Evolutionary conservation across 129 eudicot species (phyloP).

Genomic region (Tagetes erecta): DNA sequence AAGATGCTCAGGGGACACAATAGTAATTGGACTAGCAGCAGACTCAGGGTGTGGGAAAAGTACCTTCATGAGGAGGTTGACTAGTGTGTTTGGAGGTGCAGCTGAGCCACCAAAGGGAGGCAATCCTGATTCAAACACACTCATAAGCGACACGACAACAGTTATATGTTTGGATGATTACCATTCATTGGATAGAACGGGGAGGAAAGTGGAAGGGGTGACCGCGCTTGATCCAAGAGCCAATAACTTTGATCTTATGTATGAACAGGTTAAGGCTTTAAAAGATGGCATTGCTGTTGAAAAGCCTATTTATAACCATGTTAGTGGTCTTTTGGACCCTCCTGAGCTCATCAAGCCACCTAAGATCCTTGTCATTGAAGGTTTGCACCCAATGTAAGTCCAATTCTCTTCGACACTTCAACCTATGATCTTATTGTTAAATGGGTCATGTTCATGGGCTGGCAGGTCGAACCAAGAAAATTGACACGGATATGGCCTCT

Average conservation of each 20-base stretch:
- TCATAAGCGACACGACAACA: conserved; percentile 88
- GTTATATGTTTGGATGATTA: conserved; percentile 94
- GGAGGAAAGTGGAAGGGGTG: conserved; percentile 90
- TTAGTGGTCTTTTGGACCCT: conserved; percentile 84
- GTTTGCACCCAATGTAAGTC: conserved; percentile 95
- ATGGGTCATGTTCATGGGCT: too few species aligned
- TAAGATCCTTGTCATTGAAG: conserved; percentile 93
- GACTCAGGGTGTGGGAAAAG: conserved; percentile 98
- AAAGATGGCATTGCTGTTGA: conserved; percentile 71
- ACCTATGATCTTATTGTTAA: neutral
- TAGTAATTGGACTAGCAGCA: conserved; percentile 92
- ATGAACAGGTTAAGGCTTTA: conserved; percentile 89
- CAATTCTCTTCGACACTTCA: neutral
- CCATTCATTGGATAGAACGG: conserved; percentile 89
- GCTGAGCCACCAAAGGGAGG: conserved; percentile 98
- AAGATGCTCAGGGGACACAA: conserved; percentile 66
- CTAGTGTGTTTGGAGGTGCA: conserved; percentile 97
- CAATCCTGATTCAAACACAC: conserved; percentile 93
- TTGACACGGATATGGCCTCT: too few species aligned
- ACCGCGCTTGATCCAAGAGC: conserved; percentile 96
- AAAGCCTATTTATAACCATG: conserved; percentile 93
- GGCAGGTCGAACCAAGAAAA: too few species aligned
- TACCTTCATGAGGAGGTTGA: conserved; percentile 93
- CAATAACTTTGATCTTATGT: conserved; percentile 93
- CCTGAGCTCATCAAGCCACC: conserved; percentile 96